These are phyloP conservation scores for Leucogyrophana mollusca DNA, from an alignment of 768 basidiomycete species.

Conservation along the genomic window DNA sequence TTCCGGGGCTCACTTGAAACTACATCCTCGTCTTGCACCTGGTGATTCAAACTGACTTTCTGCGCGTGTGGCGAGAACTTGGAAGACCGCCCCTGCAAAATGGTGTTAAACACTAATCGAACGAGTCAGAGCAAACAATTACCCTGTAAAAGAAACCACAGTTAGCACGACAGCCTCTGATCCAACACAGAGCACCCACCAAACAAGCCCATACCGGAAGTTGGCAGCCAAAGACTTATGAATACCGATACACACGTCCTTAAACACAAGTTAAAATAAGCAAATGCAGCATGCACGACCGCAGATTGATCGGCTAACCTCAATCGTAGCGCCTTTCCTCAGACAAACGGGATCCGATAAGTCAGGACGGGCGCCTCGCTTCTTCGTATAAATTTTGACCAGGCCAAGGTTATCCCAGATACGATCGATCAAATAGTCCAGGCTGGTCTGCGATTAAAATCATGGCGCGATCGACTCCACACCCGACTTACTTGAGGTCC, in stretches of 20 bases:
- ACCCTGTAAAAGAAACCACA: slow-evolving; percentile 21
- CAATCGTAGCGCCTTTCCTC: slow-evolving; percentile 89
- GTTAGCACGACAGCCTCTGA: too few relatives aligned
- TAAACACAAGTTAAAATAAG: neutral
- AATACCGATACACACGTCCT: slow-evolving; percentile 91
- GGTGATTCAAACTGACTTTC: slow-evolving; percentile 84
- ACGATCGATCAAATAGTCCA: slow-evolving; percentile 71
- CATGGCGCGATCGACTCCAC: neutral
- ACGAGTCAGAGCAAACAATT: slow-evolving; percentile 4
- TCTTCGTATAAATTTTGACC: slow-evolving; percentile 96
- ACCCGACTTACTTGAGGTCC: slow-evolving; percentile 70
- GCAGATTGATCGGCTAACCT: slow-evolving; percentile 43
- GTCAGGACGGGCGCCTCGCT: slow-evolving; percentile 92
- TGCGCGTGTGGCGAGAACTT: slow-evolving; percentile 94
- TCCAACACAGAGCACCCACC: slow-evolving; percentile 48
- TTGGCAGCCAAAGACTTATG: slow-evolving; percentile 87
- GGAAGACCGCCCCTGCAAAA: slow-evolving; percentile 80
- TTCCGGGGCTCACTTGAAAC: slow-evolving; percentile 66
- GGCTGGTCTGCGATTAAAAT: slow-evolving; percentile 35
- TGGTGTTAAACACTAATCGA: slow-evolving; percentile 3
- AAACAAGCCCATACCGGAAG: slow-evolving; percentile 93
- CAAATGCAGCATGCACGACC: neutral
- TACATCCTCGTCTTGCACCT: slow-evolving; percentile 85
- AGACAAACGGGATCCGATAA: slow-evolving; percentile 88
- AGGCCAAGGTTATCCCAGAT: slow-evolving; percentile 81